Conservation (phyloP, 306 rosid genomes). For the Comarum palustre region DNA sequence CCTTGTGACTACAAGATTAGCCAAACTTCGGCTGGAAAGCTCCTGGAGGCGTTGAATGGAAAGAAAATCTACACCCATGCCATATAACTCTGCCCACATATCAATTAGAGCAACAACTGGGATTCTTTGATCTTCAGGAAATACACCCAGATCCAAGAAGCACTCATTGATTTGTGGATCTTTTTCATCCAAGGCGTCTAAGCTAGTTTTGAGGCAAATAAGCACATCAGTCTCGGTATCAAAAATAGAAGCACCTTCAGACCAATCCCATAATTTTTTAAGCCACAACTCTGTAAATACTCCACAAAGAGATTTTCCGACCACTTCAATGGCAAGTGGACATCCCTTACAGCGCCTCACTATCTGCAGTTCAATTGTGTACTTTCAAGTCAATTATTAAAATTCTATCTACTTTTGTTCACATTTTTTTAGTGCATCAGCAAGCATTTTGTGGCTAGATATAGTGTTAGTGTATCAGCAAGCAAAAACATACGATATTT, state of each 20-base stretch:
- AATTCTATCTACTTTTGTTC: background rate
- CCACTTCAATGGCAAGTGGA: slow-evolving; percentile 49
- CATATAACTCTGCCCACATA: slow-evolving; percentile 48
- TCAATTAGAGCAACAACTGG: slow-evolving; percentile 52
- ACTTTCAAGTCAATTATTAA: background rate
- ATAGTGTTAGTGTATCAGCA: background rate
- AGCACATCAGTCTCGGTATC: slow-evolving; percentile 25
- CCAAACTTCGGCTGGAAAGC: background rate
- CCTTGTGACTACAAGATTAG: background rate
- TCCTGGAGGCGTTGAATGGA: slow-evolving; percentile 28
- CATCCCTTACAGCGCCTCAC: slow-evolving; percentile 40
- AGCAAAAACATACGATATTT: slow-evolving; percentile 14
- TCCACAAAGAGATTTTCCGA: slow-evolving; percentile 36
- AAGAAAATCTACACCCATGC: slow-evolving; percentile 29
- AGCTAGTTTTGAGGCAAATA: slow-evolving; percentile 37
- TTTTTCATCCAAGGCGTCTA: slow-evolving; percentile 27
- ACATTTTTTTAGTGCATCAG: background rate
- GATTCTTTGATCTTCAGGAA: slow-evolving; percentile 62
- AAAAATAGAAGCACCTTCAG: slow-evolving; percentile 30
- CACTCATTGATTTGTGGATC: slow-evolving; percentile 29
- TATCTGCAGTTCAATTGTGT: slow-evolving; percentile 39
- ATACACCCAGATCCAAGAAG: slow-evolving; percentile 51
- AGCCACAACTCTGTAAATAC: slow-evolving; percentile 26
- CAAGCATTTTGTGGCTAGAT: too few relatives aligned
- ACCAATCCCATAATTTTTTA: slow-evolving; percentile 20